Evolutionary conservation across 352 stramenopile genomes (phyloP), one percentile per base, ranked within the genome.

Genomic region (Pythium graminicola): DNA sequence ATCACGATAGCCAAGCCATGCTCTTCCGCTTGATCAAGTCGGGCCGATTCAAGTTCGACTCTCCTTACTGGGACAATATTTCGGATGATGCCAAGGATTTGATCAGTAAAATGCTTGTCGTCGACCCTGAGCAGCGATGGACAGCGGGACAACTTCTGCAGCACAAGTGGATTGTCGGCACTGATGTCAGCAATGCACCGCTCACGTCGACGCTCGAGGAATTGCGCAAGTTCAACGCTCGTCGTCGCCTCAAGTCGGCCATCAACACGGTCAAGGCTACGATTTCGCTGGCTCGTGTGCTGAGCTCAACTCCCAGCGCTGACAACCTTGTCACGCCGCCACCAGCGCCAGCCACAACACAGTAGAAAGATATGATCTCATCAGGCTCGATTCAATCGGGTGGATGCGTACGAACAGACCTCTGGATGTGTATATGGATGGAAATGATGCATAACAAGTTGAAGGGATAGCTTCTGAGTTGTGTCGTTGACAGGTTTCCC

Each of bases 61-160:
- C 88, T n/a, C 90, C 96, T 16, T 97, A 97, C 69, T 98, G 93
- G 93, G 82, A 92, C 62, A 76, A 95, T 57, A 83, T 98, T 13
- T 96, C 84, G 27, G 87, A 93, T 40, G 76, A 96, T 44, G 95
- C 89, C 40, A 98, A 98, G 67, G 90, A 97, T 47, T 70, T 98
- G 26, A 97, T 98, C 57, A 75, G 64, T n/a, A 79, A 85, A 59
- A 86, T 98, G 67, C 81, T 98, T 6, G 65, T 96, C 3, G 70
- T 97, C 3, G 76, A 97, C 62, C 85, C 87, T 3, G 57, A 64
- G 8, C 64, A 95, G 49, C 77, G 95, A 22, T 82, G 77, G 62
- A 85, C 85, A 9, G 85, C 81, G 6, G 56, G 56, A n/a, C 65
- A 89, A 47, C 50, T 93, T 24, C 64, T 91, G 26, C 45, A 80